Percentiles rank a stretch among this genome's conserved stretches.
Conservation (phyloP, 257 asterid species). For the Primulina eburnea region DNA sequence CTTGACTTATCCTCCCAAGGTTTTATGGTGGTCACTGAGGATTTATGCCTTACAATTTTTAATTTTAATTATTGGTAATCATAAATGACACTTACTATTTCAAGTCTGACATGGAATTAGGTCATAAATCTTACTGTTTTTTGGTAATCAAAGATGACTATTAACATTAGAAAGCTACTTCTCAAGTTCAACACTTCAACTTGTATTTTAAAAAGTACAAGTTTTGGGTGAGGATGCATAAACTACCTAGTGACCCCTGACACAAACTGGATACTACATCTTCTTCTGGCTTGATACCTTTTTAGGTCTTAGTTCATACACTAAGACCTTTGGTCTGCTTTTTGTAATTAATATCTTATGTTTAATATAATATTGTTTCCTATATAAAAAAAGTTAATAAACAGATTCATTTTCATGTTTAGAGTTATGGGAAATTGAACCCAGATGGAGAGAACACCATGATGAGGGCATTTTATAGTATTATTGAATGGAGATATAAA, state of each 20-base stretch:
- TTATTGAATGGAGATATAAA: too few relatives aligned
- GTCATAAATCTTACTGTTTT: not conserved
- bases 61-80: not conserved
- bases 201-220: not conserved
- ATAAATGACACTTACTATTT: not conserved
- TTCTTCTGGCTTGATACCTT: not conserved
- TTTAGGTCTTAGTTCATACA: slow-evolving; percentile 1
- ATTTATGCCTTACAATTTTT: not conserved
- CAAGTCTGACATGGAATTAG: too few relatives aligned
- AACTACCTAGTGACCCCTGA: not conserved
- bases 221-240: not conserved
- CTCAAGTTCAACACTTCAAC: not conserved
- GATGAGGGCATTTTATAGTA: slow-evolving; percentile 2
- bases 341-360: too few relatives aligned
- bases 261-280: not conserved
- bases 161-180: slow-evolving; percentile 10
- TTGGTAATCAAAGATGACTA: not conserved
- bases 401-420: not conserved
- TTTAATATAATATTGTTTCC: too few relatives aligned
- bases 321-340: not conserved
- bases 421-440: not conserved
- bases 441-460: not conserved
- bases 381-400: too few relatives aligned
- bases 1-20: not conserved
- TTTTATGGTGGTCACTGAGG: not conserved